Conservation (phyloP, 2,329 filamentous ascomycete genomes). For the Boeremia lycopersici region DNA sequence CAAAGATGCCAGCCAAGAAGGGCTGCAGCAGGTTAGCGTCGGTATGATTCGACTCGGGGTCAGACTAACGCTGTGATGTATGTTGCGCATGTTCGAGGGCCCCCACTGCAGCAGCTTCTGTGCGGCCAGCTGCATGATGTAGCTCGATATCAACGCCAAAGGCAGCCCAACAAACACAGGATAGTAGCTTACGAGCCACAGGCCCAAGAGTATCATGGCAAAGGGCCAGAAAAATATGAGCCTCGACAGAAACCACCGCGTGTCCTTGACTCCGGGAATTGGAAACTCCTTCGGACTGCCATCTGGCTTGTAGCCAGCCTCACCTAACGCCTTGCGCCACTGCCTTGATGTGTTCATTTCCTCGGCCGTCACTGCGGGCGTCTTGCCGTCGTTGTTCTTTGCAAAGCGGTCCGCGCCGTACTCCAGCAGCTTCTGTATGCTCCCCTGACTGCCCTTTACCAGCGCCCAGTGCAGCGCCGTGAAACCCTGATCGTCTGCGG, state of each 20-base stretch:
- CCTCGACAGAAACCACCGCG: constrained; percentile 76
- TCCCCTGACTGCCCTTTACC: constrained; percentile 87
- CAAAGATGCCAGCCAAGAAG: constrained; percentile 92
- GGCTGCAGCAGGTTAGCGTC: constrained; percentile 61
- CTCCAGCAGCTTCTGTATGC: constrained; percentile 92
- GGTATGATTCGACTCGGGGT: background rate
- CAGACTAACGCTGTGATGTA: constrained; percentile 79
- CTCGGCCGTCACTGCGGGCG: constrained; percentile 79
- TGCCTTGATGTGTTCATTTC: constrained; percentile 86
- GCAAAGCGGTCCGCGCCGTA: constrained; percentile 94
- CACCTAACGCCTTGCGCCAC: constrained; percentile 82
- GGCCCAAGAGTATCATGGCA: constrained; percentile 70
- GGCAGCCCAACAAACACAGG: constrained; percentile 80
- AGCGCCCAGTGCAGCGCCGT: constrained; percentile 96
- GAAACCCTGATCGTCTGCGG: constrained; percentile 88
- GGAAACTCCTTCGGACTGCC: constrained; percentile 77
- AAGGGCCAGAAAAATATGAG: constrained; percentile 94
- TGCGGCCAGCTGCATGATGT: constrained; percentile 76
- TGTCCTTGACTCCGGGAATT: constrained; percentile 76
- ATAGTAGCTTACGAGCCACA: constrained; percentile 75
- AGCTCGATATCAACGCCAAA: constrained; percentile 68
- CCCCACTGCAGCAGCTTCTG: constrained; percentile 81
- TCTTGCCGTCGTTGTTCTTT: constrained; percentile 88
- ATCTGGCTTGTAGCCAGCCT: constrained; percentile 82
- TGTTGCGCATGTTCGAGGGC: constrained; percentile 83